These are phyloP conservation scores for Fonsecaea erecta DNA, from an alignment of 2,329 filamentous ascomycete genomes.

Conservation along the genomic window DNA sequence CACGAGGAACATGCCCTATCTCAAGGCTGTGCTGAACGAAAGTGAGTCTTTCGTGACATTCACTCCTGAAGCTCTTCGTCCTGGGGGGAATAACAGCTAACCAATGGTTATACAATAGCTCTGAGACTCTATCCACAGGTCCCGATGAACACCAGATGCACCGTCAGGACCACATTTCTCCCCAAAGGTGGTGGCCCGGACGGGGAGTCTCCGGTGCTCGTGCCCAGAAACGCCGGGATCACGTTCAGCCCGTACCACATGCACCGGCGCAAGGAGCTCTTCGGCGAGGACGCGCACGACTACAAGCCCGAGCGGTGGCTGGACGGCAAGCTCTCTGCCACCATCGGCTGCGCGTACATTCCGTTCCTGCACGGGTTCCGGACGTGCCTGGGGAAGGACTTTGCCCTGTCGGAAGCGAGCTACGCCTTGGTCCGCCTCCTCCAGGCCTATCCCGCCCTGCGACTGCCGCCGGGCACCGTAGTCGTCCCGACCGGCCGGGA, in stretches of 20 bases:
- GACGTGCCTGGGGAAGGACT: slow-evolving; percentile 25
- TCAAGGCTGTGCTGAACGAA: slow-evolving; percentile 58
- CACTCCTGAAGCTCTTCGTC: neutral
- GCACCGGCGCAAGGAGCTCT: slow-evolving; percentile 54
- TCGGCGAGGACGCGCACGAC: slow-evolving; percentile 22
- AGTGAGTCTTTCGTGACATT: neutral
- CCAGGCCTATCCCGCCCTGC: slow-evolving; percentile 30
- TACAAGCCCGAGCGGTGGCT: slow-evolving; percentile 33
- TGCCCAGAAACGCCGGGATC: slow-evolving; percentile 40
- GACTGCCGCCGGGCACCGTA: slow-evolving; percentile 4
- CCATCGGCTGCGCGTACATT: slow-evolving; percentile 27
- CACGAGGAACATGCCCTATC: slow-evolving; percentile 51
- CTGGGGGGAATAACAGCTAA: too few relatives aligned
- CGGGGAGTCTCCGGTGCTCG: slow-evolving; percentile 38
- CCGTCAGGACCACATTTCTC: slow-evolving; percentile 38
- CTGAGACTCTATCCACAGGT: slow-evolving; percentile 46
- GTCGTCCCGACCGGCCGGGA: slow-evolving; percentile 14
- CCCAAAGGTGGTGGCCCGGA: slow-evolving; percentile 42
- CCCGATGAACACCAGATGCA: slow-evolving; percentile 39
- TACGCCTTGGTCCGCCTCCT: slow-evolving; percentile 38
- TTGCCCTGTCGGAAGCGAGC: slow-evolving; percentile 34
- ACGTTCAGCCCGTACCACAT: slow-evolving; percentile 43
- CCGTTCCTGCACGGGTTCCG: slow-evolving; percentile 12
- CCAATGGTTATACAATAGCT: slow-evolving; percentile 66
- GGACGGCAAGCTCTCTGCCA: slow-evolving; percentile 26